These are phyloP conservation scores for Citrullus colocynthis DNA, from an alignment of 306 rosid genomes.

Conservation along the genomic window DNA sequence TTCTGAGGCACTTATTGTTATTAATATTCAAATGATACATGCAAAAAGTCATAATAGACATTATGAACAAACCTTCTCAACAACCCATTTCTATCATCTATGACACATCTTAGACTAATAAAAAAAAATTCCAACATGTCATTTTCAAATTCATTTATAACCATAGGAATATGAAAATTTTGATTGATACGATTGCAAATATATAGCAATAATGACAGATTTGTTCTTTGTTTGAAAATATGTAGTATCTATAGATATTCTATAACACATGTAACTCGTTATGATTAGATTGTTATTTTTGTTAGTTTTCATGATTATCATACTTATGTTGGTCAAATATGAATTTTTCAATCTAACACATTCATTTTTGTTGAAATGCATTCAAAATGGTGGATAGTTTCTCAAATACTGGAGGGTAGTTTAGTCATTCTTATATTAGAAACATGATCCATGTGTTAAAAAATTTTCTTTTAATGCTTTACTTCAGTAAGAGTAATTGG, in stretches of 20 bases:
- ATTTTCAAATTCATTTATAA: neutral
- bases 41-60: neutral
- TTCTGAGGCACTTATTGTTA: neutral
- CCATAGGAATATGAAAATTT: neutral
- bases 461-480: too few species aligned
- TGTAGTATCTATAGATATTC: neutral
- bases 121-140: neutral
- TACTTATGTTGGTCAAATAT: too few species aligned
- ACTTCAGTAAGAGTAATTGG: too few species aligned
- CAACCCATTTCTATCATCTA: neutral
- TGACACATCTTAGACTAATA: neutral
- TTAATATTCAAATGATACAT: neutral
- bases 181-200: neutral
- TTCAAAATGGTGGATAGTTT: neutral
- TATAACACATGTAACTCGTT: neutral
- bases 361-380: neutral
- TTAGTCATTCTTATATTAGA: neutral
- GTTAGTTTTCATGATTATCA: neutral
- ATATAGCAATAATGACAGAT: too few species aligned
- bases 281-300: neutral
- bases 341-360: too few species aligned
- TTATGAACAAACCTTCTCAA: neutral
- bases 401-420: neutral
- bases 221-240: neutral
- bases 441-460: neutral